These are phyloP conservation scores for Cordyceps pruinosa DNA, from an alignment of 2,329 filamentous ascomycete genomes.

Conservation along the genomic window DNA sequence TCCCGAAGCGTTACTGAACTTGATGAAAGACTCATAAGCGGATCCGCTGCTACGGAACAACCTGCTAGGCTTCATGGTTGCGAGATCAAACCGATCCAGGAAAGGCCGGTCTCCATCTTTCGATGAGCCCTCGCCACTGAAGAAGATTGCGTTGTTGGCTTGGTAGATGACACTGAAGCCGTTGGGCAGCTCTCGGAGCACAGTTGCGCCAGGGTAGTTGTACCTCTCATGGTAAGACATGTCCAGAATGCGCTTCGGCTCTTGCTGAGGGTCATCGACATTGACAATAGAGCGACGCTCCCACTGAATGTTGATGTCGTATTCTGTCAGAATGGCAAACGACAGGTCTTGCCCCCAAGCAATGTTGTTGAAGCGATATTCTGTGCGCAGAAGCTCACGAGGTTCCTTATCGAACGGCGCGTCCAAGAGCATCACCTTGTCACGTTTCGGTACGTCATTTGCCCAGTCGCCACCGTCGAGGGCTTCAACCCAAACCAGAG, in stretches of 20 bases:
- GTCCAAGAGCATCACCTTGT: conserved; percentile 8
- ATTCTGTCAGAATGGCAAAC: not conserved
- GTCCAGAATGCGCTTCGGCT: not conserved
- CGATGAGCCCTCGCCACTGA: not conserved
- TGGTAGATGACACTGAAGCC: not conserved
- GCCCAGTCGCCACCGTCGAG: conserved; percentile 6
- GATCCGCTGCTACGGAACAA: conserved; percentile 7
- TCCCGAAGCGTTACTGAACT: not conserved
- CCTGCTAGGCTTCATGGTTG: not conserved
- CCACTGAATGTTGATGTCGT: not conserved
- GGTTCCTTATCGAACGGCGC: conserved; percentile 2
- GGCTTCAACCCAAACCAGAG: not conserved
- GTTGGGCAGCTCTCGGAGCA: not conserved
- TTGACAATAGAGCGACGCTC: conserved; percentile 10
- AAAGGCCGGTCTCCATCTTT: conserved; percentile 6
- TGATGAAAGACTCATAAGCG: conserved; percentile 2
- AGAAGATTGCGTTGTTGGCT: not conserved
- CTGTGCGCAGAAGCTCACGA: not conserved
- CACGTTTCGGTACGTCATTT: not conserved
- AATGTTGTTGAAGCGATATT: not conserved
- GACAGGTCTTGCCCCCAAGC: not conserved
- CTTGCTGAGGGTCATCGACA: not conserved
- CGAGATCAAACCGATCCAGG: conserved; percentile 1
- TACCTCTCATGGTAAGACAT: conserved; percentile 4
- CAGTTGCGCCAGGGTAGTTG: not conserved